phyloP scores from a whole-genome alignment of 345 rosid species.

The Salix koriyanagi region DNA sequence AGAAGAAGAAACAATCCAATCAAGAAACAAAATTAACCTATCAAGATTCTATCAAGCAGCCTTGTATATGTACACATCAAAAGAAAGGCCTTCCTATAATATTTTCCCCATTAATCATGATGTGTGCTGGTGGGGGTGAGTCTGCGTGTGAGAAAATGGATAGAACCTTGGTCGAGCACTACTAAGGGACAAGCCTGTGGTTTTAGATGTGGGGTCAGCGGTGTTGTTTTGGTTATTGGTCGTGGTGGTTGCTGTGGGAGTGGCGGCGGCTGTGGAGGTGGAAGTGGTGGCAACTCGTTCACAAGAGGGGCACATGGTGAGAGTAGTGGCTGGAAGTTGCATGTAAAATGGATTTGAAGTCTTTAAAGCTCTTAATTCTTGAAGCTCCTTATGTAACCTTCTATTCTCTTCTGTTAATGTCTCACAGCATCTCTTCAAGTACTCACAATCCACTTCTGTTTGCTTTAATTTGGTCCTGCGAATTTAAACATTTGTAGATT shows the following conservation, averaged over 20 bases:
- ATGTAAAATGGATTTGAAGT: slow-evolving; percentile 77
- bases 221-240: slow-evolving; percentile 4
- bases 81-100: background rate
- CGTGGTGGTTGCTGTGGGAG: background rate
- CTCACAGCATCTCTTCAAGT: slow-evolving; percentile 84
- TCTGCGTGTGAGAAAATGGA: slow-evolving; percentile 30
- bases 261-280: slow-evolving; percentile 25
- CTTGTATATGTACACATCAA: background rate
- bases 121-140: slow-evolving; percentile 32
- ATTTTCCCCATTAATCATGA: slow-evolving; percentile 17
- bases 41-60: background rate
- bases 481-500: background rate
- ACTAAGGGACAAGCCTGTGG: slow-evolving; percentile 5
- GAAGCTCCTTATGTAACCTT: slow-evolving; percentile 80
- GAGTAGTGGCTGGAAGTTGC: slow-evolving; percentile 98
- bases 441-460: slow-evolving; percentile 90
- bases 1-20: background rate
- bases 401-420: slow-evolving; percentile 86
- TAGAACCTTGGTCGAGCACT: slow-evolving; percentile 21
- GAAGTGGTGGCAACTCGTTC: slow-evolving; percentile 78
- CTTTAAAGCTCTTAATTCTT: slow-evolving; percentile 75
- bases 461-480: slow-evolving; percentile 89
- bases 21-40: background rate
- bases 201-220: slow-evolving; percentile 13
- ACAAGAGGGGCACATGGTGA: slow-evolving; percentile 99